These are phyloP conservation scores for Entomortierella parvispora DNA, from an alignment of 192 early-diverging fungal genomes.

Conservation along the genomic window DNA sequence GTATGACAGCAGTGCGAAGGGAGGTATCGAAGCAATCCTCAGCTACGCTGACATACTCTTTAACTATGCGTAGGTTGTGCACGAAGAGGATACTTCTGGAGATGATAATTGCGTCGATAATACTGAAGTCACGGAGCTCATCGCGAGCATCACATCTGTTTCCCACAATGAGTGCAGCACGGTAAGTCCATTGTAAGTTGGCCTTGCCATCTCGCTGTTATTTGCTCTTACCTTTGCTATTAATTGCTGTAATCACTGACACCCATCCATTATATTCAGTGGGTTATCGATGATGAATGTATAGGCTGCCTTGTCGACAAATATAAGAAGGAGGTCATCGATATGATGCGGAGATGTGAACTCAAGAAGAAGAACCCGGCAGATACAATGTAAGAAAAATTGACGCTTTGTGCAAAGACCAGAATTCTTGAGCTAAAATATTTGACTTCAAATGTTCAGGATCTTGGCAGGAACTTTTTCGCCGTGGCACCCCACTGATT, in stretches of 20 bases:
- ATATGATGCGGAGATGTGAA: constrained; percentile 3
- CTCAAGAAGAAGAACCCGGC: constrained; percentile 5
- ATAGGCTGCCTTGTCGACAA: constrained; percentile 7
- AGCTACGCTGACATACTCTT: too few relatives aligned
- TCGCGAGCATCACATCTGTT: background rate
- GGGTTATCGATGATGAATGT: constrained; percentile 9
- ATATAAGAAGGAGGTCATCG: constrained; percentile 14
- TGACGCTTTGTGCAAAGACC: background rate
- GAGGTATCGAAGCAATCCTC: too few relatives aligned
- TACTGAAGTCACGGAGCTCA: constrained; percentile 1
- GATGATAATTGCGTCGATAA: too few relatives aligned
- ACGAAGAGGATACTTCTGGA: too few relatives aligned
- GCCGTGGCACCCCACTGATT: constrained; percentile 8
- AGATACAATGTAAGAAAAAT: constrained; percentile 6
- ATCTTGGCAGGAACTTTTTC: constrained; percentile 12
- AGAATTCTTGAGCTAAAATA: constrained; percentile 5
- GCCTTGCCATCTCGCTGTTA: background rate
- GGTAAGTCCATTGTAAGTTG: background rate
- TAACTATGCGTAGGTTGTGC: too few relatives aligned
- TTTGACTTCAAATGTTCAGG: background rate
- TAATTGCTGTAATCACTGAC: too few relatives aligned
- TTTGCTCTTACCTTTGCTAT: background rate
- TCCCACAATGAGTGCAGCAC: constrained; percentile 2
- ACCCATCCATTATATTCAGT: background rate
- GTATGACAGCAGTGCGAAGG: too few relatives aligned